Evolutionary conservation across 495 filamentous ascomycete species (phyloP).

Genomic region (Aspergillus funiculosus): DNA sequence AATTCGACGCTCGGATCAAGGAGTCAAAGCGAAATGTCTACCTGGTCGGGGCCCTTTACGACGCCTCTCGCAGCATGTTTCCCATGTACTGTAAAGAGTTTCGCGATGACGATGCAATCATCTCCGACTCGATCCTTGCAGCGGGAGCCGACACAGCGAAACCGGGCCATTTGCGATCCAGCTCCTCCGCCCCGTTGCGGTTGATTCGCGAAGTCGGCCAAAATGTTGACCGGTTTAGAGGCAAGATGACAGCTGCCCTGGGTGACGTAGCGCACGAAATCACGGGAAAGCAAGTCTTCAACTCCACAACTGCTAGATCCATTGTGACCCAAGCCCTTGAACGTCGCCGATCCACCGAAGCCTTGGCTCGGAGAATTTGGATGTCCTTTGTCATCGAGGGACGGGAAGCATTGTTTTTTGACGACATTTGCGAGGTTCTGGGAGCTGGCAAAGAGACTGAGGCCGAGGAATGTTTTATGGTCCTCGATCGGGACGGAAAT

Average conservation of each 20-base stretch:
- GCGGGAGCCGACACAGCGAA: slow-evolving; percentile 29
- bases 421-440: slow-evolving; percentile 84
- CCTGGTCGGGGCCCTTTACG: slow-evolving; percentile 77
- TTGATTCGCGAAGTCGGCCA: slow-evolving; percentile 58
- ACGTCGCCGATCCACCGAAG: slow-evolving; percentile 74
- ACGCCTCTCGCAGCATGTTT: slow-evolving; percentile 80
- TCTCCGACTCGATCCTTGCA: slow-evolving; percentile 65
- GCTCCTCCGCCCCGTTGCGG: slow-evolving; percentile 67
- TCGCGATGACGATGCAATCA: slow-evolving; percentile 81
- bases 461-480: slow-evolving; percentile 74
- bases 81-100: slow-evolving; percentile 91
- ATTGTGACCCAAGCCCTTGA: slow-evolving; percentile 85
- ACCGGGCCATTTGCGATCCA: slow-evolving; percentile 42
- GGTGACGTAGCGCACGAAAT: slow-evolving; percentile 93
- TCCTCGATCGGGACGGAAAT: slow-evolving; percentile 81
- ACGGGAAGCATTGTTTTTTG: slow-evolving; percentile 65
- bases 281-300: slow-evolving; percentile 90
- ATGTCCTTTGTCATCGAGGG: slow-evolving; percentile 97
- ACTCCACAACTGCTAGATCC: slow-evolving; percentile 80
- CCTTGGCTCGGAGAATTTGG: slow-evolving; percentile 87
- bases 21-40: slow-evolving; percentile 78
- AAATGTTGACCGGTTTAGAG: slow-evolving; percentile 74
- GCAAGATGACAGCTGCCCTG: slow-evolving; percentile 85
- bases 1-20: slow-evolving; percentile 82
- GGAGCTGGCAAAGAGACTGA: slow-evolving; percentile 63